Evolutionary conservation across 2,329 filamentous ascomycete species (phyloP).

Genomic region (Hansfordia pulvinata): DNA sequence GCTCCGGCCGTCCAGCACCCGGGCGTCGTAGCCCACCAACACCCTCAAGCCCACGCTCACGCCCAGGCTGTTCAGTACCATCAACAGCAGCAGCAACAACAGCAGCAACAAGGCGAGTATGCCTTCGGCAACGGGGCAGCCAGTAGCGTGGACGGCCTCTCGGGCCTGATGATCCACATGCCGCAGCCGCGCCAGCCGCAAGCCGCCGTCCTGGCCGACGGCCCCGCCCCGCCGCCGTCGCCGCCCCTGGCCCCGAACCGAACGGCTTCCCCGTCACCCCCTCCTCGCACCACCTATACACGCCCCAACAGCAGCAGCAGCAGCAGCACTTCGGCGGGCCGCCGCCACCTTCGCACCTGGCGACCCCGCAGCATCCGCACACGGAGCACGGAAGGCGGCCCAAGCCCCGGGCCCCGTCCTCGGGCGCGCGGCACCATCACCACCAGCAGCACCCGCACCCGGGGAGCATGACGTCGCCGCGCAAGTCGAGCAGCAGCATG

Average conservation of each 20-base stretch:
- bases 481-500: slow-evolving; percentile 31
- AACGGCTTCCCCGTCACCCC: slow-evolving; percentile 17
- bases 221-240: slow-evolving; percentile 8
- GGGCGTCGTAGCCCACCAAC: neutral
- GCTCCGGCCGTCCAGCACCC: neutral
- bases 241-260: neutral
- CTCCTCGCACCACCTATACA: neutral
- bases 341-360: neutral
- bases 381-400: slow-evolving; percentile 26
- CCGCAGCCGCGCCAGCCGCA: slow-evolving; percentile 27
- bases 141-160: slow-evolving; percentile 11
- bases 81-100: slow-evolving; percentile 11
- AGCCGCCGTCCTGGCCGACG: slow-evolving; percentile 21
- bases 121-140: slow-evolving; percentile 22
- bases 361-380: slow-evolving; percentile 6
- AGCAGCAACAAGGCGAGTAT: slow-evolving; percentile 25
- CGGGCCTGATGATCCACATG: slow-evolving; percentile 41
- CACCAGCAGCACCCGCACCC: too few species aligned
- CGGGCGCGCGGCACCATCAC: slow-evolving; percentile 37
- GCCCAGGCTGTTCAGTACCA: slow-evolving; percentile 14
- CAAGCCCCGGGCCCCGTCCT: slow-evolving; percentile 38
- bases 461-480: slow-evolving; percentile 21
- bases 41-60: too few species aligned
- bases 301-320: slow-evolving; percentile 5
- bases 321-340: slow-evolving; percentile 4